phyloP scores from a whole-genome alignment of 768 basidiomycete species.

The Saitozyma podzolica region DNA sequence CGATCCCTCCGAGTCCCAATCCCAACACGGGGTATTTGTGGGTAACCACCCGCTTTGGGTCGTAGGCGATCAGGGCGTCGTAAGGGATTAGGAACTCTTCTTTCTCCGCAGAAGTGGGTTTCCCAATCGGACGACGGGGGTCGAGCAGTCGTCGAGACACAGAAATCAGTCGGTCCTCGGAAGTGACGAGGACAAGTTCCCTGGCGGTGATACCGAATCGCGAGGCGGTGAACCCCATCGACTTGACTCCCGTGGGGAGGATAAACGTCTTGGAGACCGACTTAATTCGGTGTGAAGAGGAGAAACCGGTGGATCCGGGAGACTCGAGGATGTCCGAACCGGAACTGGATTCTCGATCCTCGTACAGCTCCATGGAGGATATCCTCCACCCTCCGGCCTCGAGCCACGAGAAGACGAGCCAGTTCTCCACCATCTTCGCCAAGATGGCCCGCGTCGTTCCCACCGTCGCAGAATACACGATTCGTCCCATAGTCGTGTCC shows the following conservation, averaged over 20 bases:
- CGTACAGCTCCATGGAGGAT: slow-evolving; percentile 85
- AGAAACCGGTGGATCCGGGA: no score
- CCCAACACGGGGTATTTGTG: slow-evolving; percentile 68
- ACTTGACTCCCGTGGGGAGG: slow-evolving; percentile 67
- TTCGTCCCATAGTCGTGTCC: slow-evolving; percentile 75
- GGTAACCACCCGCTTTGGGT: slow-evolving; percentile 63
- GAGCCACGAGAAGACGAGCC: slow-evolving; percentile 86
- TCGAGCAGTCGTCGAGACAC: slow-evolving; percentile 74
- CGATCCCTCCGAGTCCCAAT: slow-evolving; percentile 65
- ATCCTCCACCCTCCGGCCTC: slow-evolving; percentile 69
- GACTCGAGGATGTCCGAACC: no score
- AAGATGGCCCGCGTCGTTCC: slow-evolving; percentile 58
- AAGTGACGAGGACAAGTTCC: slow-evolving; percentile 79
- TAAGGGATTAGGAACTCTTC: slow-evolving; percentile 86
- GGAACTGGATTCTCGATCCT: slow-evolving; percentile 65
- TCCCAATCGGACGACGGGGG: slow-evolving; percentile 76
- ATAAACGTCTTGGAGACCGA: slow-evolving; percentile 69
- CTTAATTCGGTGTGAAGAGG: slow-evolving; percentile 50
- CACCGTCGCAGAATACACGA: slow-evolving; percentile 67
- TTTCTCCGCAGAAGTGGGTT: slow-evolving; percentile 71
- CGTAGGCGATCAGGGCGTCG: slow-evolving; percentile 73
- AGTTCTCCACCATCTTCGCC: slow-evolving; percentile 77
- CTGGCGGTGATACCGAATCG: slow-evolving; percentile 84
- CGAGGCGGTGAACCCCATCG: slow-evolving; percentile 73
- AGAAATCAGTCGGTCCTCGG: slow-evolving; percentile 69